phyloP scores from a whole-genome alignment of 2,329 filamentous ascomycete species.

The Pestalotiopsis sp. region DNA sequence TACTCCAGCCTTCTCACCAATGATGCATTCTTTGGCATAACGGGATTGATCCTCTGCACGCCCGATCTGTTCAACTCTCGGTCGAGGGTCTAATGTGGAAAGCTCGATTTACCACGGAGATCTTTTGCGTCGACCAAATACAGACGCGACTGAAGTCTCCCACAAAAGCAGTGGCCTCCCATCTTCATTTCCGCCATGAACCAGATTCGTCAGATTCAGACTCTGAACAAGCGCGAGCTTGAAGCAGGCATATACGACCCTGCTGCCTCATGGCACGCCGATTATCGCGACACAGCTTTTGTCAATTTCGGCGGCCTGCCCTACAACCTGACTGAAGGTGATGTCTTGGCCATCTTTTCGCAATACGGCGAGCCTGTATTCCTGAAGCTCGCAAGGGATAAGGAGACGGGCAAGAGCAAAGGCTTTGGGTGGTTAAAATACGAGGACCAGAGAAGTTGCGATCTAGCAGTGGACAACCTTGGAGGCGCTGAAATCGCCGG shows the following conservation, averaged over 20 bases:
- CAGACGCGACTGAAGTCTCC: not conserved
- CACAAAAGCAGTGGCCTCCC: not conserved
- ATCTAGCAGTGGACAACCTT: slow-evolving; percentile 94
- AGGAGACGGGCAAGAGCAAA: slow-evolving; percentile 91
- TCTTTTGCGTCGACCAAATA: not conserved
- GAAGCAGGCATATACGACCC: slow-evolving; percentile 69
- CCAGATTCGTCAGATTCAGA: slow-evolving; percentile 87
- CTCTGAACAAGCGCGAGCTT: slow-evolving; percentile 92
- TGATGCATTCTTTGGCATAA: not conserved
- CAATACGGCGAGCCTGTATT: slow-evolving; percentile 96
- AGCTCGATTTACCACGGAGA: not conserved
- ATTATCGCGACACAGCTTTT: slow-evolving; percentile 97
- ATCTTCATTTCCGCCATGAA: slow-evolving; percentile 68
- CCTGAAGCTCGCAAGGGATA: slow-evolving; percentile 89
- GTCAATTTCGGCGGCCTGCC: slow-evolving; percentile 94
- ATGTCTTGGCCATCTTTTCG: slow-evolving; percentile 94
- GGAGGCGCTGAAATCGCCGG: slow-evolving; percentile 84
- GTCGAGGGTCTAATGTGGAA: not conserved
- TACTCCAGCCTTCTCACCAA: not conserved
- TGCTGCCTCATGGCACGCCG: slow-evolving; percentile 92
- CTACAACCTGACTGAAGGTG: slow-evolving; percentile 91
- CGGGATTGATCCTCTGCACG: too few relatives aligned
- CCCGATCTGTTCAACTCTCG: not conserved
- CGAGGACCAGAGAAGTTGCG: slow-evolving; percentile 94
- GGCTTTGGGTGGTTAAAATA: slow-evolving; percentile 98